These are phyloP conservation scores for Candida suzukii DNA, from an alignment of 805 yeast genomes.

Conservation along the genomic window DNA sequence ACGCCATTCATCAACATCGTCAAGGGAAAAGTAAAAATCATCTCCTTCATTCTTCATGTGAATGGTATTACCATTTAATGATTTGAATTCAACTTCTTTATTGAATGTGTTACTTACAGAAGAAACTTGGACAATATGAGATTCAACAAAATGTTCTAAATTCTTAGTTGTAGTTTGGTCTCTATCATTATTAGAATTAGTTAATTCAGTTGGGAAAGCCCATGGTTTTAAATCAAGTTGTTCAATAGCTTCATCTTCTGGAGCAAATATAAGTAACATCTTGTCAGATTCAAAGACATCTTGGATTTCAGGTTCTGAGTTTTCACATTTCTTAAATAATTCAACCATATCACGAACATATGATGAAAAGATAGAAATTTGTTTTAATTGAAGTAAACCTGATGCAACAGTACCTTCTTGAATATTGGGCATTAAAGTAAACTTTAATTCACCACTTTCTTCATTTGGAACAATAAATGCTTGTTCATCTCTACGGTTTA, in stretches of 20 bases:
- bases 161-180: slow-evolving; percentile 47
- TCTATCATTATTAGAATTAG: slow-evolving; percentile 30
- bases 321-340: slow-evolving; percentile 40
- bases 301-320: background rate
- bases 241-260: slow-evolving; percentile 55
- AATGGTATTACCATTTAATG: slow-evolving; percentile 29
- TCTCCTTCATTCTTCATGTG: slow-evolving; percentile 29
- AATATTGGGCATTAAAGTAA: slow-evolving; percentile 19
- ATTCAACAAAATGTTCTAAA: slow-evolving; percentile 48
- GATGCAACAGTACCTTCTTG: slow-evolving; percentile 25
- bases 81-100: slow-evolving; percentile 23
- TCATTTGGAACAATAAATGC: slow-evolving; percentile 2
- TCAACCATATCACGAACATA: slow-evolving; percentile 60
- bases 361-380: slow-evolving; percentile 57
- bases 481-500: slow-evolving; percentile 7
- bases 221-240: slow-evolving; percentile 59
- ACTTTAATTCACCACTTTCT: slow-evolving; percentile 3
- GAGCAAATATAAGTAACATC: slow-evolving; percentile 58
- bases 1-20: slow-evolving; percentile 28
- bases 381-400: slow-evolving; percentile 30
- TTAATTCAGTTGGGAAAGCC: slow-evolving; percentile 61
- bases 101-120: slow-evolving; percentile 11
- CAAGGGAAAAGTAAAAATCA: slow-evolving; percentile 26
- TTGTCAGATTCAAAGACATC: slow-evolving; percentile 4
- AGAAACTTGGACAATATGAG: slow-evolving; percentile 46